Evolutionary conservation across 352 stramenopile species (phyloP), one percentile per base, ranked within the genome.

Genomic region (Phytopythium helicoides): DNA sequence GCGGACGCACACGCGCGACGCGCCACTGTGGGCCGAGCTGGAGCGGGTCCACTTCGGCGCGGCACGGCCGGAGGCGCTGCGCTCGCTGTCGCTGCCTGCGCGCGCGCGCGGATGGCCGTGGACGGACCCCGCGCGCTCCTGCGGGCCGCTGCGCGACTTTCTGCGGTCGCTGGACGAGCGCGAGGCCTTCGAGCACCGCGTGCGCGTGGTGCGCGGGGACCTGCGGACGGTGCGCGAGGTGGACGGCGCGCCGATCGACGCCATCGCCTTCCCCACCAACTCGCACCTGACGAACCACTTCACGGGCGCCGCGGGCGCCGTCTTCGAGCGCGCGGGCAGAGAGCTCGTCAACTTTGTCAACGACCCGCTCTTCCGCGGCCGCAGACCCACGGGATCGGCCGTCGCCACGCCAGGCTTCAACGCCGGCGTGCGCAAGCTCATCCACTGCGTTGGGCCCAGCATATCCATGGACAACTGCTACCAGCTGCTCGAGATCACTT

Each of bases 361-460:
- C 45, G 64, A 73, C 25, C 59, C 58, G 16, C 54, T 54, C 6
- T 77, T 80, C 22, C 47, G 50, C 26, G 52, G 63, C 2, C 52
- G 46, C 14, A 65, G 72, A 9, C 56, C 50, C 6, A 64, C 62
- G 1, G 71, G 74, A 0, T 63, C 74, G 7, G 71, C 64, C 6
- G 58, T 80, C 10, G 58, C 63, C 3, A 87, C 76, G 5, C 76
- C 76, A 3, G 76, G 60, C 3, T 87, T 85, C 39, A 56, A 78
- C 12, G 66, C 73, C 2, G 56, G 68, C 19, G 76, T 76, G 41
- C 54, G 57, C 9, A 66, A 68, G 28, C 57, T 87, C 37, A 80
- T 87, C 25, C 76, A 87, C 33, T 87, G 76, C 54, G 62, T 82
- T 16, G 73, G 76, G 0, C 76, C 76, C n/a, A 53, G 63, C 31